Evolutionary conservation across 257 asterid genomes (phyloP).

Genomic region (Verbena officinalis): DNA sequence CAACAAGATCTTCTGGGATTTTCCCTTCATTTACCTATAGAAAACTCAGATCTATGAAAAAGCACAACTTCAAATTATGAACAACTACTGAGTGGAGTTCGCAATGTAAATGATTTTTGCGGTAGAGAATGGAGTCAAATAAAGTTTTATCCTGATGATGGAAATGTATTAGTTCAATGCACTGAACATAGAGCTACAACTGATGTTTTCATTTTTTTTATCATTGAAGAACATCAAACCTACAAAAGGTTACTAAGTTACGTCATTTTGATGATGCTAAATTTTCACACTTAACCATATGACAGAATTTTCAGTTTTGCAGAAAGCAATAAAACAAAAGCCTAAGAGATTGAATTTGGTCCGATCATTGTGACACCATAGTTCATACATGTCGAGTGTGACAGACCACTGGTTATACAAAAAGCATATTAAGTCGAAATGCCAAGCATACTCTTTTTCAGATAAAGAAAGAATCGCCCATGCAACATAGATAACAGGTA

Average conservation of each 20-base stretch:
- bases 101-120: constrained; percentile 14
- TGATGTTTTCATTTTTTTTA: not conserved
- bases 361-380: not conserved
- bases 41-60: too few species aligned
- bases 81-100: constrained; percentile 9
- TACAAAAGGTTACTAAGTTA: not conserved
- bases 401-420: too few species aligned
- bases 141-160: not conserved
- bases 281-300: not conserved
- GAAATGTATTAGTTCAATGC: constrained; percentile 7
- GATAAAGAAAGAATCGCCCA: not conserved
- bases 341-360: not conserved
- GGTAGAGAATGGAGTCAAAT: not conserved
- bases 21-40: constrained; percentile 88
- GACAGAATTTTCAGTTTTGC: too few species aligned
- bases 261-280: not conserved
- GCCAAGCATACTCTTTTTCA: not conserved
- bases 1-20: constrained; percentile 65
- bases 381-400: not conserved
- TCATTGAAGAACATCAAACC: not conserved
- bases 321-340: not conserved
- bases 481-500: not conserved
- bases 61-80: constrained; percentile 3
- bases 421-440: too few species aligned
- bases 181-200: not conserved